Evolutionary conservation across 2,329 filamentous ascomycete species (phyloP).

Genomic region (Dothidotthia symphoricarpi): DNA sequence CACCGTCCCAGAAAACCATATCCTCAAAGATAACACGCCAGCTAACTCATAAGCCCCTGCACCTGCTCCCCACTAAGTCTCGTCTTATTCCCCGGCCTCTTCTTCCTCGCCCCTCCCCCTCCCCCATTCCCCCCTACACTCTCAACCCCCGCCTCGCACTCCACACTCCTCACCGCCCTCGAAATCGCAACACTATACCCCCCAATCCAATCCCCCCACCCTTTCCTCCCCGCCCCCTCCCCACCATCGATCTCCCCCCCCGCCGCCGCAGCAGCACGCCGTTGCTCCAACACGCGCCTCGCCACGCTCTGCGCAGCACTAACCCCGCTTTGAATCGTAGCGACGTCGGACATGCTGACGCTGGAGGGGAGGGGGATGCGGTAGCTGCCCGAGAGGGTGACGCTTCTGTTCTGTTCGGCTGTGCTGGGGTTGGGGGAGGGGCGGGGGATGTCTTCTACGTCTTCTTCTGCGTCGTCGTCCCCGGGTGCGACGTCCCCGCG

Average conservation of each 20-base stretch:
- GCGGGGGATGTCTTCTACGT: slow-evolving; percentile 33
- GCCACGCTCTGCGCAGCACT: slow-evolving; percentile 37
- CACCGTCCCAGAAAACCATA: no score
- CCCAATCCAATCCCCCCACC: slow-evolving; percentile 42
- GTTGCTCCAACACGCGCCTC: slow-evolving; percentile 32
- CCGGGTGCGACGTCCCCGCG: slow-evolving; percentile 4
- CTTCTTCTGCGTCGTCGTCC: slow-evolving; percentile 18
- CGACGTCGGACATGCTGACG: slow-evolving; percentile 34
- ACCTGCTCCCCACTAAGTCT: slow-evolving; percentile 29
- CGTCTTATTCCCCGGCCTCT: slow-evolving; percentile 20
- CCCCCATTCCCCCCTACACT: slow-evolving; percentile 13
- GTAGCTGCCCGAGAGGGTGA: slow-evolving; percentile 38
- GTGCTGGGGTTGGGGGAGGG: slow-evolving; percentile 1
- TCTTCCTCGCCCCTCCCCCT: slow-evolving; percentile 13
- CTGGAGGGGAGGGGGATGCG: slow-evolving; percentile 37
- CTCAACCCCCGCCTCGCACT: slow-evolving; percentile 39
- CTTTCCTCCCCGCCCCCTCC: slow-evolving; percentile 21
- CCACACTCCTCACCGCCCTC: slow-evolving; percentile 37
- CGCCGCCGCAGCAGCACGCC: slow-evolving; percentile 13
- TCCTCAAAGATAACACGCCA: no score
- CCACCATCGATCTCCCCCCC: slow-evolving; percentile 18
- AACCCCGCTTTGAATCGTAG: slow-evolving; percentile 37
- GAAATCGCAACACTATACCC: slow-evolving; percentile 40
- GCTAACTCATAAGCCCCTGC: slow-evolving; percentile 27
- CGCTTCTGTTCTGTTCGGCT: slow-evolving; percentile 22